Evolutionary conservation across 2,329 filamentous ascomycete genomes (phyloP), one percentile per base, ranked within the genome.

Genomic region (Fusarium neocosmosporiellum): DNA sequence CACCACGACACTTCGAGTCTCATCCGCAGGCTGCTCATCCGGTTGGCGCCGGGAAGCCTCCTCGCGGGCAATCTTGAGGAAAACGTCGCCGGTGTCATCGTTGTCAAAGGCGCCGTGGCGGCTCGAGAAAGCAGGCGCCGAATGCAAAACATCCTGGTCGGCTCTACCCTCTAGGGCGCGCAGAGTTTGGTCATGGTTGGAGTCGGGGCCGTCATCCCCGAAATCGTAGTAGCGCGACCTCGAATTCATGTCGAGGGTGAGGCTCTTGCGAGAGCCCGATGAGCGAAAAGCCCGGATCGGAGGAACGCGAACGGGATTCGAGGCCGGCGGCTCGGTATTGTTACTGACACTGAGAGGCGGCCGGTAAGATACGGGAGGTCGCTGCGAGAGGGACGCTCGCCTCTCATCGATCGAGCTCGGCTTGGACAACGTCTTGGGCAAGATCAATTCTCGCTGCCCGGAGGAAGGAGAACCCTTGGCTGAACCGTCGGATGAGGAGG

Each of bases 41-140:
- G 76, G 69, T 20, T 77, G 75, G 59, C 83, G 84, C 55, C 82
- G 83, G 18, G 79, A 75, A 16, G 84, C 73, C 69, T 90, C 88
- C 66, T 90, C 88, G 13, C 86, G 83, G 14, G 89, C 88, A 67
- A 91, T 90, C 62, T 84, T 86, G 67, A 91, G 84, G 71, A 90
- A 91, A 43, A 90, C 82, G 70, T 91, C 89, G 41, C 87, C 87
- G 5, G 85, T 88, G 71, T 89, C 88, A 62, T 90, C 88, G 46
- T 80, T 82, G 59, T 87, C 77, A 11, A 75, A 65, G 76, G 78
- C 53, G 75, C 81, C 70, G 75, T 80, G 72, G 71, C 80, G 57
- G 16, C 80, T 80, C 2, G 84, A 83, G 66, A 84, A 80, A 22
- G 83, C 82, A 8, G 83, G 82, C n/a, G 84, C 83, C 72, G 82